Evolutionary conservation across 495 filamentous ascomycete genomes (phyloP).

Genomic region (Polyplosphaeria fusca): DNA sequence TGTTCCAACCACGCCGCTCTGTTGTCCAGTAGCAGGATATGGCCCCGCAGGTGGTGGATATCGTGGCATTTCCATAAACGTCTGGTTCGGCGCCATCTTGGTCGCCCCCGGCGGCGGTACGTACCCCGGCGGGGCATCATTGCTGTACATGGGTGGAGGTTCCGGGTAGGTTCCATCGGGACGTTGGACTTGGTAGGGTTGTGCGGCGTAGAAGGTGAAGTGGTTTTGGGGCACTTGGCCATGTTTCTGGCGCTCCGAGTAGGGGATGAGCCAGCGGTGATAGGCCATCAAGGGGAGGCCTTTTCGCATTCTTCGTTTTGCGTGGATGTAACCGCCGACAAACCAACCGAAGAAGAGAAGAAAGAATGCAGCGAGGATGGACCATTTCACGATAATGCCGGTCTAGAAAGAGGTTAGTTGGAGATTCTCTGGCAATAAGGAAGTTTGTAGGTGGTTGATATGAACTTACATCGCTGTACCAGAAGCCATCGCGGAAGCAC

Average conservation of each 20-base stretch:
- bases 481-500: slow-evolving; percentile 26
- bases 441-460: not conserved
- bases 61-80: slow-evolving; percentile 26
- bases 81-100: slow-evolving; percentile 58
- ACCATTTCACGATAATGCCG: slow-evolving; percentile 65
- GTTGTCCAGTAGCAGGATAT: not conserved
- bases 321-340: slow-evolving; percentile 61
- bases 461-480: slow-evolving; percentile 26
- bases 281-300: slow-evolving; percentile 61
- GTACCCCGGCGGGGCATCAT: slow-evolving; percentile 53
- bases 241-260: slow-evolving; percentile 51
- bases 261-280: slow-evolving; percentile 65
- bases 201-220: slow-evolving; percentile 44
- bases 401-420: slow-evolving; percentile 42
- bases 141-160: slow-evolving; percentile 48
- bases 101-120: slow-evolving; percentile 51
- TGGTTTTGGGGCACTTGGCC: slow-evolving; percentile 38
- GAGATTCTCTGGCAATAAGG: not conserved
- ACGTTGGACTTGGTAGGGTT: slow-evolving; percentile 46
- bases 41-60: not conserved
- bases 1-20: slow-evolving; percentile 7
- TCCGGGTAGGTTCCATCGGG: slow-evolving; percentile 35
- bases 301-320: slow-evolving; percentile 58
- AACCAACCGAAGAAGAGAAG: slow-evolving; percentile 55
- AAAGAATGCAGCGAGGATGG: slow-evolving; percentile 53